Percentiles rank a stretch among this genome's conserved stretches.
phyloP scores from a whole-genome alignment of 2,329 filamentous ascomycete genomes.

The Aspergillus felis region DNA sequence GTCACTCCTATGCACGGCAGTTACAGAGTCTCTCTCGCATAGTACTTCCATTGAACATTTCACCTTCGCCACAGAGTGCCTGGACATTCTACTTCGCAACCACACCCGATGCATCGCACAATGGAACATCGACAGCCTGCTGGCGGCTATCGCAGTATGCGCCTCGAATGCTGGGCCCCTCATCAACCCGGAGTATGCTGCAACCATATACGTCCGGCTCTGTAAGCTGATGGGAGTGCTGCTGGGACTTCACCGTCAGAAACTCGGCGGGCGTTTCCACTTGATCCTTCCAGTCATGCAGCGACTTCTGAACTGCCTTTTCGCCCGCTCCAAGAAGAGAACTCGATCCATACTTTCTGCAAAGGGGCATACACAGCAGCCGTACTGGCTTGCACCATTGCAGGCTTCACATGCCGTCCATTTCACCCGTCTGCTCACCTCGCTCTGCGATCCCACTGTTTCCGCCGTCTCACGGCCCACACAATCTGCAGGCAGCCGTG shows the following conservation, averaged over 20 bases:
- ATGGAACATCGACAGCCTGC: slow-evolving; percentile 43
- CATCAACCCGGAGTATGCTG: slow-evolving; percentile 29
- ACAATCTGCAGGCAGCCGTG: slow-evolving; percentile 32
- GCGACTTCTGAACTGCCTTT: slow-evolving; percentile 53
- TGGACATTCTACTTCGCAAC: slow-evolving; percentile 37
- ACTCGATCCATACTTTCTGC: slow-evolving; percentile 24
- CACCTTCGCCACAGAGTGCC: slow-evolving; percentile 36
- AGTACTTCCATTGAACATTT: slow-evolving; percentile 37
- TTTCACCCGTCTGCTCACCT: slow-evolving; percentile 55
- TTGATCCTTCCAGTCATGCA: slow-evolving; percentile 55
- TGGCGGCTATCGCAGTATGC: slow-evolving; percentile 35
- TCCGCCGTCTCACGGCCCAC: slow-evolving; percentile 47
- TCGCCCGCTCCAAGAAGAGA: slow-evolving; percentile 43
- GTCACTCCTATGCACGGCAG: slow-evolving; percentile 33
- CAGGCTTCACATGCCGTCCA: slow-evolving; percentile 44
- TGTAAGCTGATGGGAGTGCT: slow-evolving; percentile 52
- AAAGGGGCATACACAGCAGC: slow-evolving; percentile 21
- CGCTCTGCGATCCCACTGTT: slow-evolving; percentile 59
- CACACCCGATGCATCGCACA: slow-evolving; percentile 42
- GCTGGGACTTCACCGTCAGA: slow-evolving; percentile 54
- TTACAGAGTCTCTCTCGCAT: slow-evolving; percentile 27
- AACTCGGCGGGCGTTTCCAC: slow-evolving; percentile 58
- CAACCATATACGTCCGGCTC: slow-evolving; percentile 50
- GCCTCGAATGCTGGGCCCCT: slow-evolving; percentile 33
- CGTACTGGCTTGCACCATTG: slow-evolving; percentile 34